Evolutionary conservation across 768 basidiomycete species (phyloP), one percentile per base, ranked within the genome.

Genomic region (Artomyces pyxidatus): DNA sequence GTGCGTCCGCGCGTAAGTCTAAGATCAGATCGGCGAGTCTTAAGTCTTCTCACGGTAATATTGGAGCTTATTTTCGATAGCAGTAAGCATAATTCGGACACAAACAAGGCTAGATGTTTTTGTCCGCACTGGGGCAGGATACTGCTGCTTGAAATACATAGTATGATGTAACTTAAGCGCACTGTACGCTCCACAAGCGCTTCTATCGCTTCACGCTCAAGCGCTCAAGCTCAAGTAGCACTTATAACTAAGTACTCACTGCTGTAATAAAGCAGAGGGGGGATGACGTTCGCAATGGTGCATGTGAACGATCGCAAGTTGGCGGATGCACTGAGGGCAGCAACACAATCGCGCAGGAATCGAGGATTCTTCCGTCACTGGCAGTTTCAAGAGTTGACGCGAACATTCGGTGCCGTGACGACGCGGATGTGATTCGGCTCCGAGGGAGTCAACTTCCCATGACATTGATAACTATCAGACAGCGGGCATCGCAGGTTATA

Each of bases 281-380:
- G 71, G 42, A 84, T 49, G 16, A 74, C 68, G 42, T 70, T 68
- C 11, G 60, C 63, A 17, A 54, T 19, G 1, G 72, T 74, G 61
- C 80, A 83, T 29, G 68, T 72, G 62, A 89, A 86, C 2, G 71
- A 71, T 10, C 59, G 64, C 6, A 88, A 59, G 58, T 82, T 85
- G 2, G 61, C 58, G 59, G 79, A 78, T 1, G 75, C 54, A 3
- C 55, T 51, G 22, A 88, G 58, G 0, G 80, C 72, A 11, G 68
- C 62, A 3, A 66, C 60, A 59, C 78, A 78, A 51, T 84, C 78
- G 4, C 58, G 52, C 23, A 85, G 60, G 52, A 88, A 86, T 0
- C 42, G 52, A 1, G 78, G 73, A 53, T 75, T n/a, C n/a, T n/a
- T n/a, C n/a, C n/a, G n/a, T n/a, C n/a, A n/a, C 26, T 59, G 52